Conservation (phyloP, 805 yeast genomes). For the Phaffomyces thermotolerans region DNA sequence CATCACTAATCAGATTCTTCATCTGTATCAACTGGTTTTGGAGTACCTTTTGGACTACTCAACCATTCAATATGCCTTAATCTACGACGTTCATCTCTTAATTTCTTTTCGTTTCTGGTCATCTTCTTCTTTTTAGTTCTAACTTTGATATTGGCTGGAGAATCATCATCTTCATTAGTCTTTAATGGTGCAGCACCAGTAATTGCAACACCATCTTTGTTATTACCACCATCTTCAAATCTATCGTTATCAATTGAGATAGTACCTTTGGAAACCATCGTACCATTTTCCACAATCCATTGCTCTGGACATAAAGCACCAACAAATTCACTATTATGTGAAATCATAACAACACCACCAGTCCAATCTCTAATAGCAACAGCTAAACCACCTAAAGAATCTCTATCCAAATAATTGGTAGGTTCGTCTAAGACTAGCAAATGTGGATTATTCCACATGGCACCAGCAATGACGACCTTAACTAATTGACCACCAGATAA, state of each 20-base stretch:
- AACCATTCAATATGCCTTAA: slow-evolving; percentile 92
- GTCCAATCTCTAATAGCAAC: slow-evolving; percentile 96
- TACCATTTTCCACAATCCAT: slow-evolving; percentile 94
- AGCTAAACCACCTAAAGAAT: slow-evolving; percentile 94
- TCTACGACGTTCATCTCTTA: slow-evolving; percentile 89
- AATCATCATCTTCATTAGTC: slow-evolving; percentile 64
- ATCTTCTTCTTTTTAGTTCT: slow-evolving; percentile 91
- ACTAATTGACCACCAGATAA: slow-evolving; percentile 97
- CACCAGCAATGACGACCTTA: slow-evolving; percentile 98
- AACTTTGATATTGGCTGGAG: slow-evolving; percentile 94
- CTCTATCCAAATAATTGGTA: slow-evolving; percentile 96
- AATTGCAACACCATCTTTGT: slow-evolving; percentile 41
- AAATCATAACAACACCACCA: slow-evolving; percentile 98
- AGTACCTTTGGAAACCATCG: slow-evolving; percentile 76
- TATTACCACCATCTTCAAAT: slow-evolving; percentile 64
- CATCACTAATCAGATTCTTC: slow-evolving; percentile 52
- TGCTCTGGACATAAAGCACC: slow-evolving; percentile 98
- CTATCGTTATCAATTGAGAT: slow-evolving; percentile 67
- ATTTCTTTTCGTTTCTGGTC: slow-evolving; percentile 93
- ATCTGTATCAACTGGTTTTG: slow-evolving; percentile 88
- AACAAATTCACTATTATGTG: slow-evolving; percentile 94
- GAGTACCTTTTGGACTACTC: slow-evolving; percentile 95
- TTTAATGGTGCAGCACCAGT: slow-evolving; percentile 31
- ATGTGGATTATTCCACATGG: slow-evolving; percentile 99
- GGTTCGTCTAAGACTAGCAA: slow-evolving; percentile 95